Base-by-base conservation (phyloP, 768 basidiomycete genomes). In the Russula sp. region DNA sequence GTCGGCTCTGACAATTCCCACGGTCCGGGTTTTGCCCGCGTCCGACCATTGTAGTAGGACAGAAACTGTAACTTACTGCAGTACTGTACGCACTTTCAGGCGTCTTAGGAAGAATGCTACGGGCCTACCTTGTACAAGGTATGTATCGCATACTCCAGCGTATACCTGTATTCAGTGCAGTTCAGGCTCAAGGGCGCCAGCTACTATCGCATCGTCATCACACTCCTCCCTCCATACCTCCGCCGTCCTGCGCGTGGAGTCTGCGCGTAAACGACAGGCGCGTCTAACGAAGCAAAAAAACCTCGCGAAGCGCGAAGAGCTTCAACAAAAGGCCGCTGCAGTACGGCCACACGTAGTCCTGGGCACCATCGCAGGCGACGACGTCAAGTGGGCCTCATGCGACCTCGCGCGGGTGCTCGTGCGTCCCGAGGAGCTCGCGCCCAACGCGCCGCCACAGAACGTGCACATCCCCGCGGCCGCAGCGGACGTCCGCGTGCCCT, bases 291-390 rank as follows among this genome's bases (percentile, higher is more conserved):
- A 73, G 65, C 82, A 77, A 69, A 70, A 69, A 65, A 83, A 80
- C 74, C 71, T 77, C 53, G 77, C 74, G 63, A 77, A 79, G 65
- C 79, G 80, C 63, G 77, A 76, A 39, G 77, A 79, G 67, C 77
- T 75, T 58, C 69, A 64, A 65, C 72, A 73, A 61, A 70, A 69
- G 54, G 77, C 74, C 22, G 74, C 73, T 47, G 77, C 69, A 35
- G 78, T 71, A 58, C 77, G 75, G 51, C 81, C 88, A 16, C 86
- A 89, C 68, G 84, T 89, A 61, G 80, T 95, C 16, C 82, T 94
- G 6, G 94, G 94, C 13, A 84, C 84, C 16, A 79, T 84, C 47
- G 77, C 82, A 6, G 80, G 81, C 64, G 82, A 89, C 58, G 84
- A 87, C 59, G 70, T 76, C 59, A 84, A 84, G 70, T 95, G 93